These are phyloP conservation scores for Candida awuae DNA, from an alignment of 805 yeast species.

Conservation along the genomic window DNA sequence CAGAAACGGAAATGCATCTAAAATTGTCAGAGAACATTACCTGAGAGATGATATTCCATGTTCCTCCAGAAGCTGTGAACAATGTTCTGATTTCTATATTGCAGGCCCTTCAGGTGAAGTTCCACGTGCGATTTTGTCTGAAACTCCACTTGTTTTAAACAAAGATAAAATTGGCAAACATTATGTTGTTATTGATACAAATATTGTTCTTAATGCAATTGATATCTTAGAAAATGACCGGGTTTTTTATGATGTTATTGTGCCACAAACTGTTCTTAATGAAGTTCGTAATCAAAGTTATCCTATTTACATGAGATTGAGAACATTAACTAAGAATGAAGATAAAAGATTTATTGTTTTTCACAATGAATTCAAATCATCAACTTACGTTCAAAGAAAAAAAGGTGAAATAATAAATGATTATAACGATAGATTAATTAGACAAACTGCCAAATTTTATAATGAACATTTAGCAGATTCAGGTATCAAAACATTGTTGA, in stretches of 20 bases:
- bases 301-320: conserved; percentile 79
- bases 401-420: conserved; percentile 74
- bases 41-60: conserved; percentile 90
- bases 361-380: conserved; percentile 82
- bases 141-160: conserved; percentile 42
- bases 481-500: conserved; percentile 42
- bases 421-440: conserved; percentile 84
- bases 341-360: conserved; percentile 82
- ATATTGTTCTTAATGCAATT: conserved; percentile 78
- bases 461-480: conserved; percentile 46
- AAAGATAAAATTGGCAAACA: conserved; percentile 50
- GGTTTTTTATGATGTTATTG: conserved; percentile 78
- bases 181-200: conserved; percentile 80
- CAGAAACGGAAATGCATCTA: conserved; percentile 81
- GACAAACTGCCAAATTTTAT: conserved; percentile 69
- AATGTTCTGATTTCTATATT: conserved; percentile 47
- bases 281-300: conserved; percentile 83
- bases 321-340: conserved; percentile 66
- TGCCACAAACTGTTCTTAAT: conserved; percentile 93
- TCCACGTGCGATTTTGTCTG: conserved; percentile 61
- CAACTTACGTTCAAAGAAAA: conserved; percentile 57
- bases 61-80: conserved; percentile 59
- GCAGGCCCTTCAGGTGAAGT: conserved; percentile 61
- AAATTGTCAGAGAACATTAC: conserved; percentile 91
- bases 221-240: conserved; percentile 75